These are phyloP conservation scores for Penicillium odoratum DNA, from an alignment of 495 filamentous ascomycete genomes.

Conservation along the genomic window DNA sequence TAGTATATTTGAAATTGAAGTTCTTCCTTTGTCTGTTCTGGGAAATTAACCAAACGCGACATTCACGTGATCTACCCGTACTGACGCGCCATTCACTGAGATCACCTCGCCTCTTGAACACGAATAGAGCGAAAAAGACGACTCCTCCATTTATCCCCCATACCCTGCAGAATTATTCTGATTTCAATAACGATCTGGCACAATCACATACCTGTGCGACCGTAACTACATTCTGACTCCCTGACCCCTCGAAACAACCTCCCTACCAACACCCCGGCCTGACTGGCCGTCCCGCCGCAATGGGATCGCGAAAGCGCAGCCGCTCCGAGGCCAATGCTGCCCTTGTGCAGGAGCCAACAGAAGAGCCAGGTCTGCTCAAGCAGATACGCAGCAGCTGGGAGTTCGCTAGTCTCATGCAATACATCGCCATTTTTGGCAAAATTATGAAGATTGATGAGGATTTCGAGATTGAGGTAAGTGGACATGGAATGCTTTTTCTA, in stretches of 20 bases:
- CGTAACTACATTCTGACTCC: slow-evolving; percentile 5
- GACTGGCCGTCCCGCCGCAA: slow-evolving; percentile 40
- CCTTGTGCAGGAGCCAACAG: slow-evolving; percentile 41
- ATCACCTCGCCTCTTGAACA: slow-evolving; percentile 37
- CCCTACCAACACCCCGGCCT: slow-evolving; percentile 16
- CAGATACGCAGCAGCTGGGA: slow-evolving; percentile 88
- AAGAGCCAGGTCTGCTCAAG: slow-evolving; percentile 58
- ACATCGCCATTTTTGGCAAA: slow-evolving; percentile 83
- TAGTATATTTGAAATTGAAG: not conserved
- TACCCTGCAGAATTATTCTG: not conserved
- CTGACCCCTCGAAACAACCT: slow-evolving; percentile 8
- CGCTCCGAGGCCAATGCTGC: slow-evolving; percentile 63
- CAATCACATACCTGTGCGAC: not conserved
- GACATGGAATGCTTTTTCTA: not conserved
- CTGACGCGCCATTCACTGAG: slow-evolving; percentile 42
- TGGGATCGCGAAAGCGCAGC: slow-evolving; percentile 68
- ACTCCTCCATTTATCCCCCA: slow-evolving; percentile 4
- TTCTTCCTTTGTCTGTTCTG: not conserved
- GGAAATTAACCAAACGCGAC: slow-evolving; percentile 17
- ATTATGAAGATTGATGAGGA: slow-evolving; percentile 85
- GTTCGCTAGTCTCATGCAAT: slow-evolving; percentile 93
- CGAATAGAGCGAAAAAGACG: slow-evolving; percentile 12
- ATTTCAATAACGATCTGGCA: not conserved
- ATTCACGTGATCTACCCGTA: slow-evolving; percentile 37
- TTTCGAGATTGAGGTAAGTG: slow-evolving; percentile 78